Evolutionary conservation across 139 green algal genomes (phyloP), one percentile per base, ranked within the genome.

Genomic region (Micractinium conductrix): DNA sequence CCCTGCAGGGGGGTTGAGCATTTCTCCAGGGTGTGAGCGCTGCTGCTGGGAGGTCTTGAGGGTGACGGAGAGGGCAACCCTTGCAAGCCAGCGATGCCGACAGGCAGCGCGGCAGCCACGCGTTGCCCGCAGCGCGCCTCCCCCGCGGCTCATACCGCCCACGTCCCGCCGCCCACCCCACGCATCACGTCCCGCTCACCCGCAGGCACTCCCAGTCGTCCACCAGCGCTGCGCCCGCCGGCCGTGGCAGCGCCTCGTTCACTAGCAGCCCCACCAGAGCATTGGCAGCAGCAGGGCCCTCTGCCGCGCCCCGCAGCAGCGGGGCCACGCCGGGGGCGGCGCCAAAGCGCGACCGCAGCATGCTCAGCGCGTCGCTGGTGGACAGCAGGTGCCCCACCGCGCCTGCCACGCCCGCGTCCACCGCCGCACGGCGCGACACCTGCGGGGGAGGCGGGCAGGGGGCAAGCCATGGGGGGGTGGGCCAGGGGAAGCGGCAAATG

Each of bases 191-290:
- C 50, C 3, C 33, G 62, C 88, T 55, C 65, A 92, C 88, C 44
- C 93, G 88, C 78, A 98, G 91, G 90, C 96, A 99, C 45, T 92
- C 92, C 96, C 96, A 99, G 84, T 97, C 91, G 72, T 97, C 92
- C 63, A 98, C 94, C 38, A 98, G 80, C 3, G 92, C 74, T 3
- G 45, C 8, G 35, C 85, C 85, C 12, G 48, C 44, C 12, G 43
- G 28, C 22, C 78, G 70, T 1, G 78, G 87, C 45, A 87, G 78
- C 14, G 45, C 62, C 21, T 65, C 44, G 24, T 70, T 40, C 37
- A 38, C 28, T 43, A 91, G 60, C 81, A 87, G 60, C 35, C 44
- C 42, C 6, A 37, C 65, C 40, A 78, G 45, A 4, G n/a, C 79
- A 37, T 72, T n/a, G n/a, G n/a, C n/a, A n/a, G 30, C 76, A 19